These are phyloP conservation scores for Pyrus bretschneideri DNA, from an alignment of 306 rosid genomes.

Conservation along the genomic window DNA sequence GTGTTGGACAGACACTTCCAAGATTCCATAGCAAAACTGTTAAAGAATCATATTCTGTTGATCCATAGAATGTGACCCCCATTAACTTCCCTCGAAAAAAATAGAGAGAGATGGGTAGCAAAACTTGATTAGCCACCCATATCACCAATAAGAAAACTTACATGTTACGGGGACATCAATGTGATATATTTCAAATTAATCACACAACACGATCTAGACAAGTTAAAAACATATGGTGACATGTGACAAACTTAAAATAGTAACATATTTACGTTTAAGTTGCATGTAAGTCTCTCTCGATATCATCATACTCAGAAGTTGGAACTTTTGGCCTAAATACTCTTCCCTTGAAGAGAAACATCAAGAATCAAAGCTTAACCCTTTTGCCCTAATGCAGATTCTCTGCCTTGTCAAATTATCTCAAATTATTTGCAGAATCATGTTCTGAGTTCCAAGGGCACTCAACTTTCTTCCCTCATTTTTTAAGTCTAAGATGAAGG, in stretches of 20 bases:
- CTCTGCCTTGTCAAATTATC: background rate
- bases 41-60: constrained; percentile 18
- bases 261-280: no score
- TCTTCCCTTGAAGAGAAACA: background rate
- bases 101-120: background rate
- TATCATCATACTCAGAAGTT: background rate
- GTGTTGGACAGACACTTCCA: background rate
- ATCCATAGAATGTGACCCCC: background rate
- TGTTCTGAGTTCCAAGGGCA: constrained; percentile 10
- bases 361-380: background rate
- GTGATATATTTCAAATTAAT: background rate
- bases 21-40: background rate
- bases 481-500: background rate
- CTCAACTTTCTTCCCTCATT: background rate
- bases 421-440: constrained; percentile 18
- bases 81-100: background rate
- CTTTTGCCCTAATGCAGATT: background rate
- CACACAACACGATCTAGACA: background rate
- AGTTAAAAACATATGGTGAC: background rate
- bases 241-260: no score
- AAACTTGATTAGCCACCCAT: background rate
- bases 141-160: background rate
- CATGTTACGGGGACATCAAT: fast-evolving
- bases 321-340: no score
- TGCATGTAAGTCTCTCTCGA: background rate